phyloP scores from a whole-genome alignment of 345 rosid species.

The Rhodamnia argentea region DNA sequence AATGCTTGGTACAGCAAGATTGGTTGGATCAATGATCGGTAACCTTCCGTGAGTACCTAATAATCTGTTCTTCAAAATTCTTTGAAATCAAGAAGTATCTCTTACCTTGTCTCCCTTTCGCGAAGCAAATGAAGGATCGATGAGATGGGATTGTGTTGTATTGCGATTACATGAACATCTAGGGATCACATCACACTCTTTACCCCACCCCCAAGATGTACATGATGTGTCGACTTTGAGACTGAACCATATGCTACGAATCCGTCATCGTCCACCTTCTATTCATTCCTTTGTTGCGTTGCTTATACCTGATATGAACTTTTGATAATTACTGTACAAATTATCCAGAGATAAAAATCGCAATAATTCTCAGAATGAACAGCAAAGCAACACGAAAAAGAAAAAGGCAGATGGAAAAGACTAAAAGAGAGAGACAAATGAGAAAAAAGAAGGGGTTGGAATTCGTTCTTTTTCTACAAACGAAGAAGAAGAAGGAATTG shows the following conservation, averaged over 20 bases:
- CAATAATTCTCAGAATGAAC: not conserved
- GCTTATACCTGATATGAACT: not conserved
- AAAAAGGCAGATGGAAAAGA: not conserved
- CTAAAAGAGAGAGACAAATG: not conserved
- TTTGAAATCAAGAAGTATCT: not conserved
- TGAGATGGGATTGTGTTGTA: not conserved
- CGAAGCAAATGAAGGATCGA: not conserved
- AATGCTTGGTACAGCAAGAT: not conserved
- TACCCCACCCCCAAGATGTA: not conserved
- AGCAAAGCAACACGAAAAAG: not conserved
- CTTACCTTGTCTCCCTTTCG: not conserved
- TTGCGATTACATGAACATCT: no score
- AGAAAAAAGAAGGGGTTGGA: not conserved
- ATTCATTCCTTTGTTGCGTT: not conserved
- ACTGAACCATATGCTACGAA: not conserved
- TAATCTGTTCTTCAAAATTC: not conserved
- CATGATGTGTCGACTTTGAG: not conserved
- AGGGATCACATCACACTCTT: no score
- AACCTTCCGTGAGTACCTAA: not conserved
- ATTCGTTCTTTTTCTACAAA: not conserved
- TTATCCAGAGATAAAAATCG: not conserved
- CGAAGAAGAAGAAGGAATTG: not conserved
- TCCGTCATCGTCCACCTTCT: not conserved
- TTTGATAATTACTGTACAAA: not conserved
- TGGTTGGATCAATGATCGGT: not conserved